These are phyloP conservation scores for Dalechampia spathulata DNA, from an alignment of 441 rosid genomes.

Conservation along the genomic window DNA sequence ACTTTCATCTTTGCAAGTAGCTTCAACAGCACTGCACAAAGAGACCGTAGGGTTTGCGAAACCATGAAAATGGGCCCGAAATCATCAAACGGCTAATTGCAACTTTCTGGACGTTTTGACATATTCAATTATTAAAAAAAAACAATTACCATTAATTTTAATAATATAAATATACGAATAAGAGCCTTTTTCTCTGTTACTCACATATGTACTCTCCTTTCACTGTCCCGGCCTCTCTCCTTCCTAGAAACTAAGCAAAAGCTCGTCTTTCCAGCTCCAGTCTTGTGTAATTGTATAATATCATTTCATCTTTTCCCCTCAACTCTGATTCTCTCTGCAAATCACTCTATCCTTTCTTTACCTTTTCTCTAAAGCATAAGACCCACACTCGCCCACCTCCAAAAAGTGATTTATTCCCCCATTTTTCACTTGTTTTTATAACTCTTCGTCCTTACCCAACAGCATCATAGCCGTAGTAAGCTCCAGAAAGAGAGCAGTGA, in stretches of 20 bases:
- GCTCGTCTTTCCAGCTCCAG: neutral
- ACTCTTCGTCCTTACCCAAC: no score
- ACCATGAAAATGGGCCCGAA: neutral
- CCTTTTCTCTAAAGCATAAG: neutral
- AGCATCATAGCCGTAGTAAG: neutral
- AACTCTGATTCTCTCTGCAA: neutral
- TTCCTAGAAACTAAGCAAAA: conserved; percentile 19
- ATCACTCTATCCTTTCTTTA: neutral
- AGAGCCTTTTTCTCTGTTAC: no score
- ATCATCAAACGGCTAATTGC: conserved; percentile 19
- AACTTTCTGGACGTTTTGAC: no score
- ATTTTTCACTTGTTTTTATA: no score
- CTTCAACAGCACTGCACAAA: no score
- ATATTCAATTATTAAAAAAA: no score
- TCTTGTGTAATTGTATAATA: neutral
- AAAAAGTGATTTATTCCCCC: neutral
- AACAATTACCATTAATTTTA: no score
- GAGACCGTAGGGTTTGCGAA: no score
- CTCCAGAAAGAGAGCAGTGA: neutral
- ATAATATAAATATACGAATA: no score
- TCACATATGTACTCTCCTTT: no score
- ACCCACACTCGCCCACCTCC: neutral
- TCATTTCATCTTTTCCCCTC: neutral
- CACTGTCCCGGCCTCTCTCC: no score
- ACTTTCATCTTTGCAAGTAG: neutral